A percentile compares a stretch with the other conserved stretches of the same genome.
phyloP scores from a whole-genome alignment of 371 early-diverging fungal species.

The Lichtheimia corymbifera region DNA sequence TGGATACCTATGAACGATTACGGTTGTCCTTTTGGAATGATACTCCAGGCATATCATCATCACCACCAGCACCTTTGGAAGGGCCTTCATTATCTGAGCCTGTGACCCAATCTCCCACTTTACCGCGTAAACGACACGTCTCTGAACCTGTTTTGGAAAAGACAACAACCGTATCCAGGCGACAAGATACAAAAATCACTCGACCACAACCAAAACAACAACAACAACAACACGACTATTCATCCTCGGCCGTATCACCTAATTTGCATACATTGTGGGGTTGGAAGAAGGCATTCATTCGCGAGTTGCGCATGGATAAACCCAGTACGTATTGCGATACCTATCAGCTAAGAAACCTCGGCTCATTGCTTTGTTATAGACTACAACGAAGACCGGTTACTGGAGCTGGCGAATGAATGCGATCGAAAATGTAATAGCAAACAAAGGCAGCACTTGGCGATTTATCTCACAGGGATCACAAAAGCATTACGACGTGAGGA shows the following conservation, averaged over 20 bases:
- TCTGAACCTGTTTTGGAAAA: too few relatives aligned
- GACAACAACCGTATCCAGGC: neutral
- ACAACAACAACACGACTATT: neutral
- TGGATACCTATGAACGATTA: constrained; percentile 11
- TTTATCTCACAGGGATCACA: neutral
- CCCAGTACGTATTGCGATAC: neutral
- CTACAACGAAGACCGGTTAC: neutral
- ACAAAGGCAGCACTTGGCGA: constrained; percentile 10
- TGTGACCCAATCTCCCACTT: neutral
- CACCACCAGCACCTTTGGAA: neutral
- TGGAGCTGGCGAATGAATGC: neutral
- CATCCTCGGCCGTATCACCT: neutral
- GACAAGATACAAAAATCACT: neutral
- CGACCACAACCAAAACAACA: neutral
- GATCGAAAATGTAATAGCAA: neutral
- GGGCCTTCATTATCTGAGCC: neutral
- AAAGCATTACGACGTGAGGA: neutral
- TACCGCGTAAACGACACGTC: neutral
- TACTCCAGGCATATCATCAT: neutral
- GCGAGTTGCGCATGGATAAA: neutral
- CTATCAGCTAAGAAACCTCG: neutral
- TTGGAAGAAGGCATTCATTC: neutral
- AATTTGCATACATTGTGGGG: constrained; percentile 7
- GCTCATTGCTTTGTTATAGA: neutral
- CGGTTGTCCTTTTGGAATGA: constrained; percentile 9